Evolutionary conservation across 768 basidiomycete species (phyloP), one percentile per base, ranked within the genome.

Genomic region (Kockovaella imperatae): DNA sequence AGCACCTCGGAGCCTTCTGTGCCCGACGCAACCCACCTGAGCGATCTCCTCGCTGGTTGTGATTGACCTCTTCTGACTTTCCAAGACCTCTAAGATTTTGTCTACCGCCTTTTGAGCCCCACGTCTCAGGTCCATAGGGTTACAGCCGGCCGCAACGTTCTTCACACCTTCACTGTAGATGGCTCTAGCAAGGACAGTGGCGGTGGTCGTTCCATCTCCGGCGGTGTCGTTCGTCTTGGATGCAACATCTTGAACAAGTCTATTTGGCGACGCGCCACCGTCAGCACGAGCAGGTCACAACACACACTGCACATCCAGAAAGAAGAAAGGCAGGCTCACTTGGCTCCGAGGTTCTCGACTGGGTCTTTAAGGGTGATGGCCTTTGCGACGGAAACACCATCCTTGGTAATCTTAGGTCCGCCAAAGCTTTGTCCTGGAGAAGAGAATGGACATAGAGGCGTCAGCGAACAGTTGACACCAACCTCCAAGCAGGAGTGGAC

Each of bases 61-160:
- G 74, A 99, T 88, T 36, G 83, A 86, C 71, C 89, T 84, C 58
- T 93, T 83, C 71, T 96, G 83, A 15, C 80, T 72, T 50, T 91
- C 78, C 56, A 99, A 80, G 76, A 84, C 90, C 62, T 86, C 80
- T 55, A 96, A 84, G 59, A 99, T 89, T 56, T 86, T 84, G 72
- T 93, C 87, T 38, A 99, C 93, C 40, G 93, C 93, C 8, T 88
- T 87, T 70, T 99, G 93, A 8, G 91, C 83, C 43, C 93, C 93
- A n/a, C 91, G 83, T 53, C 93, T 88, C 51, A 97, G 86, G 75
- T 99, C 93, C 91, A 96, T 99, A 11, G 93, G 93, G 76, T 93
- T 95, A 79, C 93, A 99, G 3, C 93, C 93, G 8, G 93, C 93
- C 18, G 93, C 93, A 50, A 97, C 93, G 64, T 97, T 97, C 78